Evolutionary conservation across 2,329 filamentous ascomycete genomes (phyloP), one percentile per base, ranked within the genome.

Genomic region (Zasmidium cellare): DNA sequence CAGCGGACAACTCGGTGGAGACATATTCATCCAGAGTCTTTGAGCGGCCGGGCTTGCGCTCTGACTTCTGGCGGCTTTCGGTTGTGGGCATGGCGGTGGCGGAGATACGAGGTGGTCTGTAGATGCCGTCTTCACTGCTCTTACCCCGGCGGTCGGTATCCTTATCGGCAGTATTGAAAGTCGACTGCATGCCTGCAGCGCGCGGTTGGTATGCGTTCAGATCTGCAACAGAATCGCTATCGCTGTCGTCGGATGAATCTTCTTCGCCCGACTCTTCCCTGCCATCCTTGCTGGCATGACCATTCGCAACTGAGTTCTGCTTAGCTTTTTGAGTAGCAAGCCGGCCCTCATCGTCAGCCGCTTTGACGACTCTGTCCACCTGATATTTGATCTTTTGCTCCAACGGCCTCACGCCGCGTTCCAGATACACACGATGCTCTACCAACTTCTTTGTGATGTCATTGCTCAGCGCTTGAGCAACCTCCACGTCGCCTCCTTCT

Each of bases 301-400:
- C 58, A 3, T 64, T 67, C 12, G 67, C 59, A 16, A 68, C 64
- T n/a, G 31, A n/a, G n/a, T n/a, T 62, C 60, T 53, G 69, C 63
- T 57, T 73, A 1, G 72, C 70, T 46, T 77, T 76, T 12, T 72
- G 67, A 1, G 68, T 67, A 2, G 74, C 74, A 2, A 68, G 70
- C 31, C 83, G 79, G 62, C 87, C 83, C 3, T 85, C 82, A 65
- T 93, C 88, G 60, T 96, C 90, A 35, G 92, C 92, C 0, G 91
- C 90, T 62, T 91, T 89, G 19, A 99, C 81, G 23, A 97, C 92
- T 71, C 96, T 94, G 75, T 97, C 93, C 69, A 99, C 91, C 72
- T 97, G 92, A 76, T 97, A 99, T 65, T 92, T 93, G 61, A 99
- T 77, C 67, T 92, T 90, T 65, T 89, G 88, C 76, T 99, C 96